Conservation (phyloP, 2,329 filamentous ascomycete species). For the Colletotrichum eremochloae region DNA sequence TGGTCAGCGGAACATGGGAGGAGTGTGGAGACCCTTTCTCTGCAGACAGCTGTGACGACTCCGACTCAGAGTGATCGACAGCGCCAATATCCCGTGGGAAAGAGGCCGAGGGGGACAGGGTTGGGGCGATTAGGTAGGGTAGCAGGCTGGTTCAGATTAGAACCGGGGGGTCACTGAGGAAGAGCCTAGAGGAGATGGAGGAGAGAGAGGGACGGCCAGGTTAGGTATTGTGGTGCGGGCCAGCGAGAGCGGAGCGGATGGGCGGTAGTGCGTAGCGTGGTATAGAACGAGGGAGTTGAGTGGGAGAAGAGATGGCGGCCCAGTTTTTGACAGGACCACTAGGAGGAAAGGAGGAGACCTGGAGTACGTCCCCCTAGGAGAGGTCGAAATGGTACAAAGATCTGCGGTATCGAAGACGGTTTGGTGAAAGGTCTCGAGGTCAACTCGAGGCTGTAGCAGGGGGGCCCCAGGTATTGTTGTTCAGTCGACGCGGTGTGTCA, state of each 20-base stretch:
- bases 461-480: slow-evolving; percentile 29
- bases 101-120: slow-evolving; percentile 61
- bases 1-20: slow-evolving; percentile 56
- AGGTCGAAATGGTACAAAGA: slow-evolving; percentile 37
- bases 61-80: slow-evolving; percentile 67
- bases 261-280: slow-evolving; percentile 37
- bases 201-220: slow-evolving; percentile 28
- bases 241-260: slow-evolving; percentile 38
- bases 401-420: slow-evolving; percentile 36
- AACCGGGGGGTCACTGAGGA: slow-evolving; percentile 51
- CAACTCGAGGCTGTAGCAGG: slow-evolving; percentile 38
- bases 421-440: slow-evolving; percentile 41
- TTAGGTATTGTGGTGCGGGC: slow-evolving; percentile 15
- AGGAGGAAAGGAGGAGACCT: slow-evolving; percentile 39
- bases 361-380: slow-evolving; percentile 35
- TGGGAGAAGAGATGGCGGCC: slow-evolving; percentile 32
- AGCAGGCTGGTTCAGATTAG: slow-evolving; percentile 51
- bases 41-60: slow-evolving; percentile 63
- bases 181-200: slow-evolving; percentile 22
- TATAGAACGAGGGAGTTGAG: slow-evolving; percentile 10
- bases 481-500: slow-evolving; percentile 30
- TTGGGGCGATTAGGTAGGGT: slow-evolving; percentile 58
- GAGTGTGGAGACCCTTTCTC: slow-evolving; percentile 53
- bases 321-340: slow-evolving; percentile 41
- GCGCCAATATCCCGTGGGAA: slow-evolving; percentile 63